phyloP scores from a whole-genome alignment of 768 basidiomycete genomes.

The Lactarius tabidus region DNA sequence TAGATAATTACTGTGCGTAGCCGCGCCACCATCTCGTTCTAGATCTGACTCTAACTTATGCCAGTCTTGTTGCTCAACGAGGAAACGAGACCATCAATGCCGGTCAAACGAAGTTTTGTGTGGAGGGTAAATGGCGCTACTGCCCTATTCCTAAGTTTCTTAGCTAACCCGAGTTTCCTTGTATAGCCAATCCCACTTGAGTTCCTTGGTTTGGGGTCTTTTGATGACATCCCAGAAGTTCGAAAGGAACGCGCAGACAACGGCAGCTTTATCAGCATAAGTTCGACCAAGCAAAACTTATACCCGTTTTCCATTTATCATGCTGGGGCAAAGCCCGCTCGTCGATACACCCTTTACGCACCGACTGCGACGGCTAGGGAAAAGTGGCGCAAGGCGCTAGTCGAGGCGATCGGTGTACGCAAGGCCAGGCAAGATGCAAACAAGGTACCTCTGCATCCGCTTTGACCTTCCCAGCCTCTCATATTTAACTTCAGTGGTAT shows the following conservation, averaged over 20 bases:
- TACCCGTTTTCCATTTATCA: slow-evolving; percentile 81
- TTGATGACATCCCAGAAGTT: slow-evolving; percentile 53
- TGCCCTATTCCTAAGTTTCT: background rate
- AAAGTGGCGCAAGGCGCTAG: slow-evolving; percentile 59
- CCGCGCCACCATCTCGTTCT: background rate
- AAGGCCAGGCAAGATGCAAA: slow-evolving; percentile 65
- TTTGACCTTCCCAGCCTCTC: background rate
- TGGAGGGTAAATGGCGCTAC: slow-evolving; percentile 52
- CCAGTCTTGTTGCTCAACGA: slow-evolving; percentile 64
- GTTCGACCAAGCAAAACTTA: slow-evolving; percentile 49
- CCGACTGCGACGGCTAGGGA: slow-evolving; percentile 51
- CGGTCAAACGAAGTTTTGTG: slow-evolving; percentile 49
- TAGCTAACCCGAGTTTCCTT: slow-evolving; percentile 10
- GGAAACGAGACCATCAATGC: slow-evolving; percentile 48
- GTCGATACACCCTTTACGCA: slow-evolving; percentile 73
- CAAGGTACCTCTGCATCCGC: slow-evolving; percentile 46
- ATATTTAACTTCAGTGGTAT: slow-evolving; percentile 51
- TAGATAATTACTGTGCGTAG: slow-evolving; percentile 73
- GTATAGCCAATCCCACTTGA: slow-evolving; percentile 73
- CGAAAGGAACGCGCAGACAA: slow-evolving; percentile 62
- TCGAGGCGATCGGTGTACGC: slow-evolving; percentile 60
- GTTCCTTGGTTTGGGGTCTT: slow-evolving; percentile 68
- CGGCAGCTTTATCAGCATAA: slow-evolving; percentile 51
- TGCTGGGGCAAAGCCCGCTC: slow-evolving; percentile 47
- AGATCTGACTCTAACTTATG: slow-evolving; percentile 20